Base-by-base conservation (phyloP, 805 yeast species). In the Sugiyamaella mastotermitis region DNA sequence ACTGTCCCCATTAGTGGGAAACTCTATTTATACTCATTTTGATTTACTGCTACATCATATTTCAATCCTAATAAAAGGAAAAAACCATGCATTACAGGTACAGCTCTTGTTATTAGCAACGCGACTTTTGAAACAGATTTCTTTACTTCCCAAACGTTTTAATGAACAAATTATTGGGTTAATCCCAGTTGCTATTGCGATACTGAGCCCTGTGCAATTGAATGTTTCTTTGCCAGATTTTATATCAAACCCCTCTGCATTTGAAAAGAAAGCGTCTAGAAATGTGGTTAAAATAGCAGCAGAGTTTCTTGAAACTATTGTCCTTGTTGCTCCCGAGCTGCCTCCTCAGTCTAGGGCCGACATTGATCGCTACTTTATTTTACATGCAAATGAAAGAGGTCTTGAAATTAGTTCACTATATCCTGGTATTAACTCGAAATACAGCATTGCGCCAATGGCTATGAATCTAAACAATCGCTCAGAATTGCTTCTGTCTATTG, bases 371-470 rank as follows among this genome's bases (percentile, higher is more conserved):
- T 75, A 62, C 54, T 60, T 41, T 55, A 69, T 29, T 51, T 68
- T 31, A 47, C 50, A 23, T 59, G 56, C 13, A 14, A 52, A 26
- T 40, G 52, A 15, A 60, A 64, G 11, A 16, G 46, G 34, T 50
- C 66, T 84, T 24, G 68, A 76, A 35, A 57, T 69, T 3, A 60
- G 83, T n/a, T 73, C 84, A 2, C 49, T 84, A 28, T 76, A 71
- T 53, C 95, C 95, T 2, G 84, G 82, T 3, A 57, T 55, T 25
- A 64, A 65, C 27, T 80, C 78, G 36, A 69, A 72, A 28, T 70
- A 72, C 29, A 78, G 86, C 10, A 66, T 83, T 21, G 64, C 83
- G 43, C 95, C 96, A 6, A 75, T 88, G 41, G 80, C 82, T 1
- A 58, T 75, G 9, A 61, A 66, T 2, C 52, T 82, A 27, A 67